Percentiles rank a stretch among this genome's conserved stretches.
Conservation (phyloP, 306 rosid genomes). For the Acmispon strigosus region DNA sequence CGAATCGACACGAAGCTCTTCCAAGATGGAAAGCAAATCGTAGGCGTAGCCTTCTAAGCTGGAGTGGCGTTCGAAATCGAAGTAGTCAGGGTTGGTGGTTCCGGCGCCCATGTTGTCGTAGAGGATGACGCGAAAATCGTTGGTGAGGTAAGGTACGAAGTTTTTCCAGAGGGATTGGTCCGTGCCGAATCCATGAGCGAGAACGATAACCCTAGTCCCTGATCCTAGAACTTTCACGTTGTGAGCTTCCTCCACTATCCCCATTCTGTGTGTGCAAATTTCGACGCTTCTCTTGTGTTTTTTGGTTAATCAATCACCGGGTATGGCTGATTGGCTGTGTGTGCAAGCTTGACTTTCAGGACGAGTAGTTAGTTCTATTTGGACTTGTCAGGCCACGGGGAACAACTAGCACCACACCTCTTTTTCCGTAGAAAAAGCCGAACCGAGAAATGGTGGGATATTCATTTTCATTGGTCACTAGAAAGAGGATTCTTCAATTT, state of each 20-base stretch:
- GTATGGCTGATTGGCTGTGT: too few relatives aligned
- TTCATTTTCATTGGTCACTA: neutral
- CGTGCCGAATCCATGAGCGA: conserved; percentile 82
- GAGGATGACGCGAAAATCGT: conserved; percentile 46
- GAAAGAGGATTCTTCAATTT: neutral
- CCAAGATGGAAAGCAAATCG: conserved; percentile 62
- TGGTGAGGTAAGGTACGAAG: conserved; percentile 53
- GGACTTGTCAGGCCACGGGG: conserved; percentile 17
- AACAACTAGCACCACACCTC: conserved; percentile 15
- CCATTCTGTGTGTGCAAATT: conserved; percentile 29
- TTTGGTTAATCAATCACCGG: too few relatives aligned
- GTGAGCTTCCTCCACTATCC: conserved; percentile 70
- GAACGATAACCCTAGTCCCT: conserved; percentile 35
- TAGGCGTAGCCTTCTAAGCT: conserved; percentile 64
- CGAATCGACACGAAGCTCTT: conserved; percentile 40
- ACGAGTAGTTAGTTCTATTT: neutral
- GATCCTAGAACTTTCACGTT: conserved; percentile 63
- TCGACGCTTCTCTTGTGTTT: too few relatives aligned
- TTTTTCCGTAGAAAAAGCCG: neutral
- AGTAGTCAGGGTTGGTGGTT: conserved; percentile 78
- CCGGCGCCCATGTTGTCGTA: conserved; percentile 87
- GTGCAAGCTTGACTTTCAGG: conserved; percentile 8
- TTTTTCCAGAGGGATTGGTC: conserved; percentile 88
- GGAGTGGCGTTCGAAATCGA: conserved; percentile 64
- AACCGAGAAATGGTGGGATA: neutral